Evolutionary conservation across 73 alveolate genomes (phyloP).

Genomic region (Paramecium bursaria): DNA sequence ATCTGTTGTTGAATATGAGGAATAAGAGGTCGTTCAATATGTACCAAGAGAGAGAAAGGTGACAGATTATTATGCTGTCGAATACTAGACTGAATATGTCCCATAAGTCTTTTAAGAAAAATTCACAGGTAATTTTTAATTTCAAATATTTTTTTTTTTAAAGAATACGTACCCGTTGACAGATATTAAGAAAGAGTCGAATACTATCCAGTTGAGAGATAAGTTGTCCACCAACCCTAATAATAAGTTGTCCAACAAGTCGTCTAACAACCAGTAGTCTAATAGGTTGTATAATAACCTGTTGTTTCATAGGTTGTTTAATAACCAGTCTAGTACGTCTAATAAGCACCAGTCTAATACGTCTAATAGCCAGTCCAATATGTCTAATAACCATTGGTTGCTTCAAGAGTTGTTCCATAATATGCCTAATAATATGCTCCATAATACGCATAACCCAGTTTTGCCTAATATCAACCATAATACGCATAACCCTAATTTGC

Average conservation of each 20-base stretch:
- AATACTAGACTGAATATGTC: slow-evolving; percentile 65
- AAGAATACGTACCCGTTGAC: slow-evolving; percentile 57
- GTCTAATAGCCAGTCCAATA: slow-evolving; percentile 48
- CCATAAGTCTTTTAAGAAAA: slow-evolving; percentile 70
- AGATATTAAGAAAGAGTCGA: slow-evolving; percentile 63
- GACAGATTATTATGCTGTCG: slow-evolving; percentile 71
- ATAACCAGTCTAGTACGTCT: slow-evolving; percentile 35
- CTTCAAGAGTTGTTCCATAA: slow-evolving; percentile 62
- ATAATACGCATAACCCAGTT: not conserved
- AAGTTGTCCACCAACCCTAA: slow-evolving; percentile 56
- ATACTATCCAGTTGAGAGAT: slow-evolving; percentile 62
- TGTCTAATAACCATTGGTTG: slow-evolving; percentile 56
- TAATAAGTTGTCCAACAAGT: slow-evolving; percentile 28
- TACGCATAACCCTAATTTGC: not conserved
- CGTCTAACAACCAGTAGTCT: too few species aligned
- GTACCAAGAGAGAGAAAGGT: slow-evolving; percentile 69
- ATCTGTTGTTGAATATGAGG: slow-evolving; percentile 69
- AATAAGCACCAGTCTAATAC: slow-evolving; percentile 42
- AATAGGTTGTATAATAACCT: slow-evolving; percentile 45
- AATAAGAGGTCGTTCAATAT: slow-evolving; percentile 56
- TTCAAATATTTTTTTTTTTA: not conserved
- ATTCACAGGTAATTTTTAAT: slow-evolving; percentile 57
- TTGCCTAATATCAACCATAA: not conserved
- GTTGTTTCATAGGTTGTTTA: not conserved
- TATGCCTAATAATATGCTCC: not conserved